phyloP scores from a whole-genome alignment of 2,329 filamentous ascomycete genomes.

The Sporothrix protearum region DNA sequence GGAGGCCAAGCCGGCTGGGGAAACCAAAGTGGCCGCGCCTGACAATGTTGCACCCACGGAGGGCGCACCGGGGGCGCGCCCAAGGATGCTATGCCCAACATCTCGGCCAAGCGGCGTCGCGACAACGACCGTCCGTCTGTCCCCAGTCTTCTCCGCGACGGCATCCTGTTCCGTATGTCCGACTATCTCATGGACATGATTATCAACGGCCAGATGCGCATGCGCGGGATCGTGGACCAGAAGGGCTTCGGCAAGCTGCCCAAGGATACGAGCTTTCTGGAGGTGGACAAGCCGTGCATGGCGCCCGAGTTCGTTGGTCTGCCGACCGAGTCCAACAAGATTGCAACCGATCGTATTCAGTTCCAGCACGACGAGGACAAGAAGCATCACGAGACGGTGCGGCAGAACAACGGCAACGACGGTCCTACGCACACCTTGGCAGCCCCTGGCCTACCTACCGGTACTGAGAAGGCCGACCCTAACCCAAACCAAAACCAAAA shows the following conservation, averaged over 20 bases:
- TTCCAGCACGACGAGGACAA: not conserved
- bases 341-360: not conserved
- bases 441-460: not conserved
- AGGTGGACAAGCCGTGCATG: slow-evolving; percentile 46
- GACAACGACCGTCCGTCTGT: slow-evolving; percentile 17
- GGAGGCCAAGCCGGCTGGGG: not conserved
- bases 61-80: not conserved
- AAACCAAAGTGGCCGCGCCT: not conserved
- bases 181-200: slow-evolving; percentile 45
- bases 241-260: slow-evolving; percentile 42
- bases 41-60: not conserved
- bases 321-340: not conserved
- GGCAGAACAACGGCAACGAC: not conserved
- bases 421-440: not conserved
- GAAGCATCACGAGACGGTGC: not conserved
- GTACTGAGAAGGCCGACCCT: not conserved
- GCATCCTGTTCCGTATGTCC: slow-evolving; percentile 32
- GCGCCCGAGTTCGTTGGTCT: slow-evolving; percentile 21
- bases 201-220: slow-evolving; percentile 32
- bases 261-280: slow-evolving; percentile 38
- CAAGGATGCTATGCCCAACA: not conserved
- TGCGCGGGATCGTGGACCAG: slow-evolving; percentile 41
- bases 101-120: slow-evolving; percentile 17
- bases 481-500: not conserved
- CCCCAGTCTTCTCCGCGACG: slow-evolving; percentile 21